phyloP scores from a whole-genome alignment of 148 eudicot species.

The Cornus florida region DNA sequence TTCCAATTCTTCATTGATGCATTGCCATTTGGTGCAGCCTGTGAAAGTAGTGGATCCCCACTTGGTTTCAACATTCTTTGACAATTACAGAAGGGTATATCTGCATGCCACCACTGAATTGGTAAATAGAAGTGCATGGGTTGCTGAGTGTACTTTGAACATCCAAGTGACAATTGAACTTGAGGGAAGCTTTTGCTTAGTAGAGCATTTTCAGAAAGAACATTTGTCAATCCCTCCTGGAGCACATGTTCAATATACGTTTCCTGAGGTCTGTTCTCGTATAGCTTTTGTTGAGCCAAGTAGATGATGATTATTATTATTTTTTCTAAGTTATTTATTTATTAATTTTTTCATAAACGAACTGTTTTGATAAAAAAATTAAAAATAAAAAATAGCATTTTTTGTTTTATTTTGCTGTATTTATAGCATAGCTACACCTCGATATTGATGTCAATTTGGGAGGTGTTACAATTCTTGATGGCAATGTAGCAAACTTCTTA shows the following conservation, averaged over 20 bases:
- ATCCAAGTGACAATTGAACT: conserved; percentile 79
- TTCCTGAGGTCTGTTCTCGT: conserved; percentile 70
- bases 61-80: conserved; percentile 91
- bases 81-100: conserved; percentile 73
- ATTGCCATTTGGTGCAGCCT: conserved; percentile 58
- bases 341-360: too few species aligned
- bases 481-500: neutral
- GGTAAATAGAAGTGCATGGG: conserved; percentile 71
- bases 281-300: neutral
- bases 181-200: conserved; percentile 55
- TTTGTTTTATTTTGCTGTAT: neutral
- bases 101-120: conserved; percentile 70
- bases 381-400: neutral
- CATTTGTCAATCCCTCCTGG: conserved; percentile 75
- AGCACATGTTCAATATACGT: conserved; percentile 62
- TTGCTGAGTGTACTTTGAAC: conserved; percentile 73
- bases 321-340: neutral
- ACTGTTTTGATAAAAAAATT: neutral
- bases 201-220: conserved; percentile 78
- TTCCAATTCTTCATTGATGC: conserved; percentile 12
- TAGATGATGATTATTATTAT: neutral
- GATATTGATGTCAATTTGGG: neutral
- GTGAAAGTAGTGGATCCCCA: conserved; percentile 96
- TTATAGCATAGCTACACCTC: too few species aligned
- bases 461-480: neutral